Base-by-base conservation (phyloP, 768 basidiomycete genomes). In the Calocybe gangraenosa region DNA sequence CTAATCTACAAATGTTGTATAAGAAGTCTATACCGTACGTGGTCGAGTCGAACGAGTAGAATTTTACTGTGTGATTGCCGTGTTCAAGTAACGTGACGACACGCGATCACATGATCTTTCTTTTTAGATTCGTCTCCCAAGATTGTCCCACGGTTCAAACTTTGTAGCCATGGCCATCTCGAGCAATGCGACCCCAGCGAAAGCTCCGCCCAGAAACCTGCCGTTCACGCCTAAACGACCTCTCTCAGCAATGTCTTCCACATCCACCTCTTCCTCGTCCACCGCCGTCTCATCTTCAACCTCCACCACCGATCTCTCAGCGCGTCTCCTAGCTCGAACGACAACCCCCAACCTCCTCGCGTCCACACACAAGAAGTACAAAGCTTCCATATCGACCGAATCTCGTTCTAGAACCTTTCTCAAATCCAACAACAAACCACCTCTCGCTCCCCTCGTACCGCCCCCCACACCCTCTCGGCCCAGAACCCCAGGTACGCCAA, bases 351-450 rank as follows among this genome's bases (percentile, higher is more conserved):
- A 44, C 54, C 60, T 52, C 48, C 64, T 49, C 46, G 45, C 68
- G 38, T 65, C 68, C 1, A 75, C 79, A 7, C 63, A 74, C 54
- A 85, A 82, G 69, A 83, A 82, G 58, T 85, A 82, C 67, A 86
- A 83, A 56, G 79, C 84, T 0, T 57, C 77, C 0, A 61, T 87
- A 13, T 82, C 82, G 11, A 56, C 55, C 44, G 76, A 71, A 53
- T 62, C 65, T 18, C 61, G 66, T 20, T 39, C 64, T 8, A 44
- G 56, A 25, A 38, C 7, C 40, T 52, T 7, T 25, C 38, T 42
- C 9, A 54, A 54, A 25, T 20, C 52, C 15, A 49, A 49, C 5
- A 49, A 44, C 34, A 68, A 62, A 48, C 60, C 66, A 7, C 57
- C 64, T 11, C 63, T 80, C n/a, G 14, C 17, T 2, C 57, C 75